Percentiles rank a stretch among this genome's conserved stretches.
Evolutionary conservation across 2,329 filamentous ascomycete genomes (phyloP).

Genomic region (Keithomyces neogunnii): DNA sequence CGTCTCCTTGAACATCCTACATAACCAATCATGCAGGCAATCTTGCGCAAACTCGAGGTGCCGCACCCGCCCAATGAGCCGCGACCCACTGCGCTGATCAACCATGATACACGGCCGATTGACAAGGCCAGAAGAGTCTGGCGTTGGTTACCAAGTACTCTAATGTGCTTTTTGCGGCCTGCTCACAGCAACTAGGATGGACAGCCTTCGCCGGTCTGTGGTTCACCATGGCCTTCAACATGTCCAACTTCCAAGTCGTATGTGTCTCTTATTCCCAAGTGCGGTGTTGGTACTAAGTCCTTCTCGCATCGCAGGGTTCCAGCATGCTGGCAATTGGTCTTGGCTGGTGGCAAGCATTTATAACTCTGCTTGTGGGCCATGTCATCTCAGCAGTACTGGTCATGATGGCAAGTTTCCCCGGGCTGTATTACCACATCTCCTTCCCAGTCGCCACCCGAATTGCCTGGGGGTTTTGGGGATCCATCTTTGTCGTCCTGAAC

Average conservation of each 20-base stretch:
- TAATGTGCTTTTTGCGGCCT: too few relatives aligned
- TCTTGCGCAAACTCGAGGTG: constrained; percentile 1
- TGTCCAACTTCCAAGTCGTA: constrained; percentile 5
- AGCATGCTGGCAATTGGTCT: constrained; percentile 1
- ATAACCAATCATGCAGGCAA: too few relatives aligned
- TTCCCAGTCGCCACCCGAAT: constrained; percentile 31
- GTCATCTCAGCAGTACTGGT: background rate
- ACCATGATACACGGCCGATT: constrained; percentile 1
- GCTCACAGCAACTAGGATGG: background rate
- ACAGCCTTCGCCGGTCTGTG: constrained; percentile 1
- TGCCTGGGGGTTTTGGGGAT: constrained; percentile 32
- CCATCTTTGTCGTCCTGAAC: constrained; percentile 29
- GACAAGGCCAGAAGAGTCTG: constrained; percentile 1
- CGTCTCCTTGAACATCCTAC: too few relatives aligned
- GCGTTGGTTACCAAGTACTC: background rate
- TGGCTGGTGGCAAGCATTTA: constrained; percentile 4
- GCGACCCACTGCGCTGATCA: background rate
- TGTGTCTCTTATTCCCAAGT: background rate
- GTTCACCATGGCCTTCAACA: constrained; percentile 2
- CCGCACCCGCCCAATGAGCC: background rate
- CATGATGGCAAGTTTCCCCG: background rate
- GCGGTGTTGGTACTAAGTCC: background rate
- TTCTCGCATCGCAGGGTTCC: background rate
- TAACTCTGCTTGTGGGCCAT: background rate
- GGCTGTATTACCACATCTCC: constrained; percentile 28